Base-by-base conservation (phyloP, 2,329 filamentous ascomycete genomes). In the Aaosphaeria pasadenensis region DNA sequence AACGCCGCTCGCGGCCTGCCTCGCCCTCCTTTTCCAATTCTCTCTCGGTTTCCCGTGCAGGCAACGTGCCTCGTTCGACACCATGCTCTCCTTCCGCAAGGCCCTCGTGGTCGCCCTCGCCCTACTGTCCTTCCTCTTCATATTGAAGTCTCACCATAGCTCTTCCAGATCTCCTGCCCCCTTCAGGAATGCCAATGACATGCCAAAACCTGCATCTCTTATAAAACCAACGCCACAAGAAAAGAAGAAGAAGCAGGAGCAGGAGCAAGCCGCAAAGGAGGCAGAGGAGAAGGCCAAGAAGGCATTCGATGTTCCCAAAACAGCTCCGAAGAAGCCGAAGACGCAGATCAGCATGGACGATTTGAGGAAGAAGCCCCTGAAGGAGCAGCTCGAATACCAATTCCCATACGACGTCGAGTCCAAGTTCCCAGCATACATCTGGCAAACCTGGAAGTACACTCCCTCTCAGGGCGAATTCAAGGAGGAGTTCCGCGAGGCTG, bases 401-500 rank as follows among this genome's bases (percentile, higher is more conserved):
- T 97, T 94, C 71, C 90, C 91, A 17, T 99, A 97, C 77, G 88
- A 96, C 63, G 79, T 92, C 53, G 84, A 91, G 64, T 73, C 79
- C 59, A 95, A 92, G 70, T 97, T 97, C 70, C 94, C 94, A 3
- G 91, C 91, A 48, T 97, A 96, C 76, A 95, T 99, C 66, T 99
- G 94, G 94, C 94, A 99, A 78, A 99, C 94, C 11, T 99, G 94
- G 94, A 96, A 95, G 71, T 86, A 84, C 63, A 88, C 84, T 1
- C 91, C 92, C 0, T 81, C 85, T 1, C 87, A 89, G 24, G 78
- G 83, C 44, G 79, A 88, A 52, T 99, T 99, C 66, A 73, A 72
- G 7, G 83, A 86, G 53, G 74, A 77, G 17, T 91, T 96, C 66
- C 85, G 91, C 52, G 84, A 88, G 42, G 81, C 90, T 50, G 94